Percentiles rank a stretch among this genome's conserved stretches.
phyloP scores from a whole-genome alignment of 345 rosid genomes.

The Cardiospermum halicacabum region DNA sequence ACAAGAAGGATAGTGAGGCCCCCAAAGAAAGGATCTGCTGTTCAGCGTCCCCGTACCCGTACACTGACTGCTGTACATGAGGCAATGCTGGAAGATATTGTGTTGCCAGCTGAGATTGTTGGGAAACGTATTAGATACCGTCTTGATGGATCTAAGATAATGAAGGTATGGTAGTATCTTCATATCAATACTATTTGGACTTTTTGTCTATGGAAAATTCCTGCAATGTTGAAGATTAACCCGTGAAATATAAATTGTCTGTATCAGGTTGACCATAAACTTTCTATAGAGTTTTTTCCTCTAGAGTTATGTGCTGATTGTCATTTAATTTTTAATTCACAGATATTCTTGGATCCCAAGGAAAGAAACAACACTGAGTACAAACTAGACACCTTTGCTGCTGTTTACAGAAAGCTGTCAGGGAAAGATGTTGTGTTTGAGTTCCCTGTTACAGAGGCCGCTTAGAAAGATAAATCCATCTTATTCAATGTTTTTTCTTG shows the following conservation, averaged over 20 bases:
- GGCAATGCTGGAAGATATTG: slow-evolving; percentile 84
- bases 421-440: slow-evolving; percentile 84
- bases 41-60: slow-evolving; percentile 82
- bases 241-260: not conserved
- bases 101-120: slow-evolving; percentile 89
- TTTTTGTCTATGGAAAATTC: not conserved
- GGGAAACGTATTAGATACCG: slow-evolving; percentile 76
- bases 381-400: slow-evolving; percentile 72
- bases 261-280: not conserved
- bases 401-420: slow-evolving; percentile 77
- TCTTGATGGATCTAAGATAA: slow-evolving; percentile 77
- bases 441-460: slow-evolving; percentile 55
- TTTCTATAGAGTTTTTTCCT: not conserved
- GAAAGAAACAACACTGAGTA: slow-evolving; percentile 74
- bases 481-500: not conserved
- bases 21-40: slow-evolving; percentile 94
- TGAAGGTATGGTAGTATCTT: slow-evolving; percentile 43
- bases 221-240: not conserved
- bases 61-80: slow-evolving; percentile 79
- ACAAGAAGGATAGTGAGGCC: slow-evolving; percentile 77
- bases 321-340: not conserved
- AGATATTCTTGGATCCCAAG: slow-evolving; percentile 86
- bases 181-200: not conserved
- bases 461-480: slow-evolving; percentile 23
- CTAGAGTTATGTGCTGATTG: not conserved